Base-by-base conservation (phyloP, 2,329 filamentous ascomycete genomes). In the Aotearoamyces nothofagi region DNA sequence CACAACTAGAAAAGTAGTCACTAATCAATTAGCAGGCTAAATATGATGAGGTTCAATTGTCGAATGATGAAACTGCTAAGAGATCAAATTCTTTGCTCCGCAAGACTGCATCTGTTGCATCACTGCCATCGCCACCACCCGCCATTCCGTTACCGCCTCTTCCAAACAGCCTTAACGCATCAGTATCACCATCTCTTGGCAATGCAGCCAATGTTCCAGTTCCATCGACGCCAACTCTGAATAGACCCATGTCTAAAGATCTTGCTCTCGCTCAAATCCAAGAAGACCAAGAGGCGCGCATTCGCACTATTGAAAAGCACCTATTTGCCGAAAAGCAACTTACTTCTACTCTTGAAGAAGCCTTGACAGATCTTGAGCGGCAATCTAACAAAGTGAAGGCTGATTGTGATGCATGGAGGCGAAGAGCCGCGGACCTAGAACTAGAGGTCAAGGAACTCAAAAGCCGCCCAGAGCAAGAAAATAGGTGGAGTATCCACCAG, bases 241-340 rank as follows among this genome's bases (percentile, higher is more conserved):
- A n/a, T 22, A 66, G 83, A 8, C 82, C 86, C 34, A 65, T 72
- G 11, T 92, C 83, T 61, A 92, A 90, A 51, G 83, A 93, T 32
- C 63, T 76, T 22, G 61, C 59, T 29, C 68, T 77, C 34, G 70
- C 76, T 27, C 86, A 94, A 45, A 68, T 92, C 39, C 72, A 87
- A 35, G 87, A 96, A 47, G 90, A 98, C 44, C 86, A 94, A 52
- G 90, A 98, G 51, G 80, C 82, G 24, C 84, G 86, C 38, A 92
- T 98, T 49, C 77, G 80, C 35, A 92, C 83, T 5, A 92, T 98
- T 38, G 87, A 98, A 62, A 96, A 94, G 61, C 84, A 96, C 49
- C 68, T 98, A 14, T 78, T 80, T 39, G 90, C 90, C 3, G 90
- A 98, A 62, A 92, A 92, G 51, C 87, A 96, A 53, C 74, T 98